Evolutionary conservation across 2,329 filamentous ascomycete species (phyloP).

Genomic region (Botrytis fabae): DNA sequence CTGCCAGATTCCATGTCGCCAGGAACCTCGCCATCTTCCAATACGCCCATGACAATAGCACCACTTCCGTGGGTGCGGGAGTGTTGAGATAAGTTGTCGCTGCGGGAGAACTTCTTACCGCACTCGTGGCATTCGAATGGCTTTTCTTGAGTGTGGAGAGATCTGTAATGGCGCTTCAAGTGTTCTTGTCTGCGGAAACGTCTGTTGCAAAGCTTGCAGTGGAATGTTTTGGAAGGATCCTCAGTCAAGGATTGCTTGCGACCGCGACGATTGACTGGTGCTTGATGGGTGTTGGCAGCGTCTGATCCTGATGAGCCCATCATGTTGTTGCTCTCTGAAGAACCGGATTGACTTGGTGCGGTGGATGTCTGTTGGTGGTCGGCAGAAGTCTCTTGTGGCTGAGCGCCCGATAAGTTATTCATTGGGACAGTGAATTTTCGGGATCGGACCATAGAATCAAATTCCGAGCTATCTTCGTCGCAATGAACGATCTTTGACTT

Average conservation of each 20-base stretch:
- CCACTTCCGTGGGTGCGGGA: conserved; percentile 89
- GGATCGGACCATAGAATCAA: conserved; percentile 41
- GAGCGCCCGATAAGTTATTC: conserved; percentile 37
- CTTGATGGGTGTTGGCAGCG: conserved; percentile 43
- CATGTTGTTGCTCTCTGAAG: conserved; percentile 45
- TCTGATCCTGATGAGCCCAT: conserved; percentile 45
- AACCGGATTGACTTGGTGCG: conserved; percentile 46
- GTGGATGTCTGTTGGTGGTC: conserved; percentile 37
- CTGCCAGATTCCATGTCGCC: conserved; percentile 45
- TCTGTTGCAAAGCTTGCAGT: conserved; percentile 93
- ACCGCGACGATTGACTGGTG: conserved; percentile 81
- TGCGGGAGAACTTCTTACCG: conserved; percentile 98
- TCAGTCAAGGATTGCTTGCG: conserved; percentile 98
- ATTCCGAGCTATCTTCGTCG: conserved; percentile 41
- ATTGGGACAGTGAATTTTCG: conserved; percentile 42
- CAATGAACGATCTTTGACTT: conserved; percentile 51
- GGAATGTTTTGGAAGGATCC: conserved; percentile 97
- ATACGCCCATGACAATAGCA: conserved; percentile 85
- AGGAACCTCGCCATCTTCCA: conserved; percentile 67
- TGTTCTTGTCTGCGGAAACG: conserved; percentile 98
- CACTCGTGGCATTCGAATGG: conserved; percentile 97
- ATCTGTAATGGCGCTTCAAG: conserved; percentile 97
- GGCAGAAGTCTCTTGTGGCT: conserved; percentile 36
- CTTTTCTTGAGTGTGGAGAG: conserved; percentile 97
- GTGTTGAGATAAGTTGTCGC: conserved; percentile 96